Base-by-base conservation (phyloP, 208 protist genomes). In the Leishmania major region DNA sequence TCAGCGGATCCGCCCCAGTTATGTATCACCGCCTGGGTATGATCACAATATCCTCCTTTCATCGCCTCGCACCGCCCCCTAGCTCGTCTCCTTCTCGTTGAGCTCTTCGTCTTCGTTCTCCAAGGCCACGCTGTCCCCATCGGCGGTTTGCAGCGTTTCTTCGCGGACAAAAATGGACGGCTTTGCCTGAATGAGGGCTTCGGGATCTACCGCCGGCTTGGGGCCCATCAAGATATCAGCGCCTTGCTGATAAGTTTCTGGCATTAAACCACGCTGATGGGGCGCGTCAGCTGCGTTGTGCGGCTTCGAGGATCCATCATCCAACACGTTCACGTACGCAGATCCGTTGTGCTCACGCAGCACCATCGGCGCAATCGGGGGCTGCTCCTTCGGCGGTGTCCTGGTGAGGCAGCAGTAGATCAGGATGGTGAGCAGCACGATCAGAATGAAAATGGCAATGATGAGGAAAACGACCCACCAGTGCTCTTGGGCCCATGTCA, bases 391-490 rank as follows among this genome's bases (percentile, higher is more conserved):
- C 15, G 81, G 83, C 25, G 82, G 77, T 37, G 55, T 47, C 47
- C 69, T 82, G 53, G 88, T 89, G 55, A 84, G n/a, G 75, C 70
- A 83, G 79, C 90, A 93, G 85, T 85, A 91, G 57, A 90, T 84
- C 40, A 90, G 75, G 71, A 88, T 80, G 17, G 55, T 19, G 40
- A 87, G 69, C 31, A 93, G 76, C 13, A 91, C 47, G 4, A 86
- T 57, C 10, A 87, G 75, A 40, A 93, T 75, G 37, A 93, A 17
- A 11, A 80, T 64, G 22, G 79, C 78, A 47, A 87, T 66, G 59
- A 90, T 79, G 66, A 89, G 79, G 19, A 87, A 93, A 69, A 91
- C 73, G 11, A 91, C 77, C 80, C 84, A 93, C 90, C 90, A 93
- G 80, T 91, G 45, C 80, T 78, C 78, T 76, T 93, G 88, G 31